Base-by-base conservation (phyloP, 352 stramenopile species). In the Globisporangium spinosum region DNA sequence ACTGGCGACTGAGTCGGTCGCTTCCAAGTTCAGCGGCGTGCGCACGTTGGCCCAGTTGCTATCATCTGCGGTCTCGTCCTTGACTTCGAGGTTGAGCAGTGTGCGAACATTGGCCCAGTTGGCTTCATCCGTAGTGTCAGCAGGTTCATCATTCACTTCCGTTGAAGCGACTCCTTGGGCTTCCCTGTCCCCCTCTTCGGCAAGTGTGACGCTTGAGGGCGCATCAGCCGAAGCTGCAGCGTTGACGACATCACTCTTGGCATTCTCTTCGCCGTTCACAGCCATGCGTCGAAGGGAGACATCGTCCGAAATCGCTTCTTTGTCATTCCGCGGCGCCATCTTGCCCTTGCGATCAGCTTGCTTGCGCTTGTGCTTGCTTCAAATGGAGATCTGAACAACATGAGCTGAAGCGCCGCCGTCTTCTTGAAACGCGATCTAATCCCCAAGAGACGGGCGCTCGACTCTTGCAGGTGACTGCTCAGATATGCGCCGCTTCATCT, bases 11-110 rank as follows among this genome's bases (percentile, higher is more conserved):
- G 32, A 34, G 56, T 62, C 34, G 8, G 55, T 27, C 13, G 59
- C 40, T 27, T 65, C 40, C 2, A 64, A 7, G 13, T 45, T 64
- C 2, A 65, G n/a, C 0, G 60, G 60, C 7, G n/a, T 35, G 9
- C 58, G 58, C 2, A 54, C 12, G 20, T 65, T 49, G 60, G 47
- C 45, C 60, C 60, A 65, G 4, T 40, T 20, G 45, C 3, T 43
- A 7, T 13, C 34, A 10, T 40, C 34, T 13, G 12, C 8, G 22
- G 20, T 27, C n/a, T 65, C 60, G 17, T 12, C 45, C 7, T 40
- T 55, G 2, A 43, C 47, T 54, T 35, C 40, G 9, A 54, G 20
- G 22, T 64, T 29, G 0, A 64, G 10, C 2, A 40, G 58, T 17
- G 9, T 43, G 40, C 40, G 17, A 2, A 29, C 15, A 20, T 64